Evolutionary conservation across 257 asterid species (phyloP).

Genomic region (Solanum ossicruentum): DNA sequence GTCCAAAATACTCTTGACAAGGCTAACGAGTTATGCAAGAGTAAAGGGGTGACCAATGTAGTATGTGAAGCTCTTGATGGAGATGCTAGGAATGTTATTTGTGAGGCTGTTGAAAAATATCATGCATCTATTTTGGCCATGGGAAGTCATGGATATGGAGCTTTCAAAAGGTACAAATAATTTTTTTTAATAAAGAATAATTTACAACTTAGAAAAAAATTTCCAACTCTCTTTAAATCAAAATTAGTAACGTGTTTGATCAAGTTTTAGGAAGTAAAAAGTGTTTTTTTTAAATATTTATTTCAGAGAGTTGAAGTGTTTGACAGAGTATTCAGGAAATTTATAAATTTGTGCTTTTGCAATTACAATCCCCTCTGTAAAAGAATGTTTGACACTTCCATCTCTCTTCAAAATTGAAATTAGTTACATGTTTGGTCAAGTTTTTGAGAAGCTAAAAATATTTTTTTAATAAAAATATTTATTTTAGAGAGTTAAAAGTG

Average conservation of each 20-base stretch:
- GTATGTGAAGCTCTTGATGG: conserved; percentile 12
- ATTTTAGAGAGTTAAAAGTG: background rate
- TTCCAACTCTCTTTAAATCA: background rate
- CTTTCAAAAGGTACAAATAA: conserved; percentile 44
- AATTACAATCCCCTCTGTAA: no score
- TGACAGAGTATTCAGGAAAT: background rate
- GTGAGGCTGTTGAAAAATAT: conserved; percentile 39
- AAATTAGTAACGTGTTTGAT: background rate
- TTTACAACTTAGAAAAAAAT: background rate
- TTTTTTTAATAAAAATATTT: background rate
- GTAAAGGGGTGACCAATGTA: background rate
- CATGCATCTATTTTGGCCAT: conserved; percentile 51
- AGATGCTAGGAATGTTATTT: conserved; percentile 50
- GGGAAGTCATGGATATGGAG: conserved; percentile 67
- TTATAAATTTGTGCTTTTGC: background rate
- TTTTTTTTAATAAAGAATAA: background rate
- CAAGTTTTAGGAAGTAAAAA: background rate
- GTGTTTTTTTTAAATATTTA: background rate
- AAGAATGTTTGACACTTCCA: background rate
- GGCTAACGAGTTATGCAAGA: background rate
- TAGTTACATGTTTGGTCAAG: background rate
- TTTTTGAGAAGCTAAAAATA: background rate
- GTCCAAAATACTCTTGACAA: background rate
- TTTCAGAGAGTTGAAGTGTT: background rate
- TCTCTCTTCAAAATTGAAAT: background rate